A percentile compares a stretch with the other conserved stretches of the same genome.
These are phyloP conservation scores for Evansstolkia leycettana DNA, from an alignment of 495 filamentous ascomycete species.

Conservation along the genomic window DNA sequence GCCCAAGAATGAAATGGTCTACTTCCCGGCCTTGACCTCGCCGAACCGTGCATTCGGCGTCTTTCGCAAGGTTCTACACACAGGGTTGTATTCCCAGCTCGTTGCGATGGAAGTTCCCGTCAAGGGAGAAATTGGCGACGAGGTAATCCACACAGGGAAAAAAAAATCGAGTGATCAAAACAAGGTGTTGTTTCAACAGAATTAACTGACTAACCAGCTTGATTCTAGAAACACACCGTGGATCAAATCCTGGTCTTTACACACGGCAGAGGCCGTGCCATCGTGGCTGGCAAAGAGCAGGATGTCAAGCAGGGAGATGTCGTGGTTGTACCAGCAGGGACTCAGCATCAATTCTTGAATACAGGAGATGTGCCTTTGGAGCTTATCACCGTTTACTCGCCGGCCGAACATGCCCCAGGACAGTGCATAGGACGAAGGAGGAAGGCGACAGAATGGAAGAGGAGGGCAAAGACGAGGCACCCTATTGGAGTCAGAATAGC, in stretches of 20 bases:
- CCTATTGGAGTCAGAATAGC: slow-evolving; percentile 40
- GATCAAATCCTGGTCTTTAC: slow-evolving; percentile 57
- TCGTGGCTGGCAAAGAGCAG: slow-evolving; percentile 46
- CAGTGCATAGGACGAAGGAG: slow-evolving; percentile 50
- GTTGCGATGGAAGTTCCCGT: slow-evolving; percentile 54
- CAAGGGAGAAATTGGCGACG: slow-evolving; percentile 53
- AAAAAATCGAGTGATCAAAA: too few species aligned
- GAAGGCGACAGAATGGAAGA: slow-evolving; percentile 50
- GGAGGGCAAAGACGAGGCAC: slow-evolving; percentile 46
- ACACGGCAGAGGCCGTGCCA: slow-evolving; percentile 41
- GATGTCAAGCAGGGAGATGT: slow-evolving; percentile 45
- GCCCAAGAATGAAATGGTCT: slow-evolving; percentile 43
- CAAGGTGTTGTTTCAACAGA: too few species aligned
- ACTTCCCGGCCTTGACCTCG: slow-evolving; percentile 42
- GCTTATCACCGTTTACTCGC: slow-evolving; percentile 49
- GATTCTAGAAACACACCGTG: slow-evolving; percentile 33
- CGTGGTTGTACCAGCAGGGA: slow-evolving; percentile 52
- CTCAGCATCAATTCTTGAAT: slow-evolving; percentile 57
- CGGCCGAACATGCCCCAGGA: slow-evolving; percentile 44
- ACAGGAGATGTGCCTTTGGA: slow-evolving; percentile 39
- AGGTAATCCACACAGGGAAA: too few species aligned
- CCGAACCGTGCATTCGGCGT: slow-evolving; percentile 39
- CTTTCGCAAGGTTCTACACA: slow-evolving; percentile 51
- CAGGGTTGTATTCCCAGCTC: slow-evolving; percentile 49
- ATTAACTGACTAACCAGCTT: too few species aligned